Base-by-base conservation (phyloP, 2,329 filamentous ascomycete species). In the Diaporthe australafricana region DNA sequence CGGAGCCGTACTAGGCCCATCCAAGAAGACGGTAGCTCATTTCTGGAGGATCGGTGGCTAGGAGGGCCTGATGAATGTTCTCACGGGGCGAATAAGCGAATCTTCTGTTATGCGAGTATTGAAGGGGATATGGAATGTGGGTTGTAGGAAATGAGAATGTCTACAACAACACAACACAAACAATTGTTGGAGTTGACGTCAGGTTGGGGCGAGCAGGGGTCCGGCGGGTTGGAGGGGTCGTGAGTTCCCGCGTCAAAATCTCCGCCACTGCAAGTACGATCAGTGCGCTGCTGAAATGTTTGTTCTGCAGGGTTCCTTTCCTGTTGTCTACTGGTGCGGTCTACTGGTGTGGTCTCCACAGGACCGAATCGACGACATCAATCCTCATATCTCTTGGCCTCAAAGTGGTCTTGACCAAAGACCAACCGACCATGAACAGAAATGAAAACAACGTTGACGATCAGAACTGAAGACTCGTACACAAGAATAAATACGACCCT, bases 121-220 rank as follows among this genome's bases (percentile, higher is more conserved):
- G 11, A 3, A 38, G 12, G 52, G 52, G 27, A 17, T 32, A 53
- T 53, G 17, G 16, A 17, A 53, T 32, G 16, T 53, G 4, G 16
- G 32, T n/a, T n/a, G n/a, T n/a, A n/a, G n/a, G n/a, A n/a, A n/a
- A n/a, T n/a, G n/a, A n/a, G n/a, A n/a, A n/a, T n/a, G n/a, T n/a
- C n/a, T n/a, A n/a, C n/a, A n/a, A n/a, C n/a, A n/a, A n/a, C n/a
- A n/a, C n/a, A n/a, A n/a, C n/a, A n/a, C n/a, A n/a, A n/a, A n/a
- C n/a, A n/a, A n/a, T n/a, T n/a, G n/a, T n/a, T 17, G 11, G 57
- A 16, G n/a, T 65, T 38, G 60, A 50, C 60, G 60, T 65, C 60
- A 65, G 42, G n/a, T 50, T 38, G 60, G 60, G n/a, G 38, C 7
- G 30, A 25, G 60, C 60, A 65, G n/a, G 56, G 60, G 45, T 65